Base-by-base conservation (phyloP, 352 stramenopile species). In the Globisporangium echinulatum region DNA sequence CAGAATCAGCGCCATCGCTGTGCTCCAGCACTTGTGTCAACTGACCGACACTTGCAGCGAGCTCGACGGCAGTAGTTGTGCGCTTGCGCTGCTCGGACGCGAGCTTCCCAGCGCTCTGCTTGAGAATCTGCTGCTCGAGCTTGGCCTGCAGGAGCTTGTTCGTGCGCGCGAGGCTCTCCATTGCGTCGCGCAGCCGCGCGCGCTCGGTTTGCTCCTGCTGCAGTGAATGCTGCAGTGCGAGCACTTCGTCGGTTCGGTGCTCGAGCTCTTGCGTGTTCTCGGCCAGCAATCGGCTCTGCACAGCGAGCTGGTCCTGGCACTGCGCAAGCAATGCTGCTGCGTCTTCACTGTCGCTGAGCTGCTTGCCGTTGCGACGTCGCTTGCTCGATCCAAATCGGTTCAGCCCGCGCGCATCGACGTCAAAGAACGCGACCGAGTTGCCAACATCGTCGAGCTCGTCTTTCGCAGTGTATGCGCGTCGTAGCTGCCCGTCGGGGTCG, bases 211-310 rank as follows among this genome's bases (percentile, higher is more conserved):
- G 49, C 4, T 81, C 74, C 17, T 58, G 52, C 3, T 61, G 46
- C 4, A 90, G 62, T 48, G 68, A 64, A 6, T 67, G 48, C 25
- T 82, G 67, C n/a, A 88, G 59, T 6, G 68, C 54, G 15, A 66
- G 42, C 1, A 85, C 74, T 62, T 88, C 72, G 19, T 74, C 54
- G 0, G 65, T 77, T 63, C 77, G 84, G 47, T 64, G 42, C 52
- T 88, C 81, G 0, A 90, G 68, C 47, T 90, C 81, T 19, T 85
- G 67, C 1, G 81, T 85, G 44, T 85, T 88, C 47, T 90, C 81
- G 0, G 64, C 68, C 4, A 90, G 49, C 0, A 79, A 71, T 47
- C 68, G 70, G 33, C 79, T 74, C 56, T 90, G 76, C 2, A 87
- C 64, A 5, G 67, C 58, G 10, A 90, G 59, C 52, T 90, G 76